Evolutionary conservation across 805 yeast genomes (phyloP).

Genomic region (Grigorovia humatica): DNA sequence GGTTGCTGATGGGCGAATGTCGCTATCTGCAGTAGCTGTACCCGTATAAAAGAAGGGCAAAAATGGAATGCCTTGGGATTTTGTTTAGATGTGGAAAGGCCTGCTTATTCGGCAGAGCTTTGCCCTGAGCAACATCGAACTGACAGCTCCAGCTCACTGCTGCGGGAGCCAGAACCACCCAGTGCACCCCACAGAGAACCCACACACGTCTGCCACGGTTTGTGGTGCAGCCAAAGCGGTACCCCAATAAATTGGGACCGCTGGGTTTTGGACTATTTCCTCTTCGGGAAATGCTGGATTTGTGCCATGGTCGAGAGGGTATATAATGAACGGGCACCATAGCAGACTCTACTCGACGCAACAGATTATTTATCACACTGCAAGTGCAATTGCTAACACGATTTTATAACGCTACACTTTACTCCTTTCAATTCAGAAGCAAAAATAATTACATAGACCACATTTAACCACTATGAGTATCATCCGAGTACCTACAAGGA

Average conservation of each 20-base stretch:
- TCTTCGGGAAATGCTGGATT: constrained; percentile 2
- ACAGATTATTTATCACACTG: not conserved
- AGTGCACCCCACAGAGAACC: not conserved
- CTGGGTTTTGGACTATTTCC: not conserved
- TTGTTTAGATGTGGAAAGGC: too few species aligned
- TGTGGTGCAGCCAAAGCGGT: not conserved
- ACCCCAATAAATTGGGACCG: not conserved
- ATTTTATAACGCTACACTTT: too few species aligned
- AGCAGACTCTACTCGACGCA: not conserved
- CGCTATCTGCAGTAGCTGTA: too few species aligned
- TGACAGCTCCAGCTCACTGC: too few species aligned
- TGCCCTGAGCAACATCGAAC: too few species aligned
- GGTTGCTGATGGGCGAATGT: too few species aligned
- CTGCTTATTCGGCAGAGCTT: too few species aligned
- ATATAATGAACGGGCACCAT: not conserved
- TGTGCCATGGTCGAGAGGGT: not conserved
- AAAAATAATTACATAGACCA: too few species aligned
- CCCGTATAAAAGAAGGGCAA: too few species aligned
- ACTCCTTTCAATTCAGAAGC: too few species aligned
- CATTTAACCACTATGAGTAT: constrained; percentile 1
- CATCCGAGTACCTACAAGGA: constrained; percentile 25
- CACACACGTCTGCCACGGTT: not conserved
- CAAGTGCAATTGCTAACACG: constrained; percentile 4
- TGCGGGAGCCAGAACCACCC: not conserved
- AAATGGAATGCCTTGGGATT: too few species aligned